Base-by-base conservation (phyloP, 768 basidiomycete species). In the Kwoniella heveanensis region DNA sequence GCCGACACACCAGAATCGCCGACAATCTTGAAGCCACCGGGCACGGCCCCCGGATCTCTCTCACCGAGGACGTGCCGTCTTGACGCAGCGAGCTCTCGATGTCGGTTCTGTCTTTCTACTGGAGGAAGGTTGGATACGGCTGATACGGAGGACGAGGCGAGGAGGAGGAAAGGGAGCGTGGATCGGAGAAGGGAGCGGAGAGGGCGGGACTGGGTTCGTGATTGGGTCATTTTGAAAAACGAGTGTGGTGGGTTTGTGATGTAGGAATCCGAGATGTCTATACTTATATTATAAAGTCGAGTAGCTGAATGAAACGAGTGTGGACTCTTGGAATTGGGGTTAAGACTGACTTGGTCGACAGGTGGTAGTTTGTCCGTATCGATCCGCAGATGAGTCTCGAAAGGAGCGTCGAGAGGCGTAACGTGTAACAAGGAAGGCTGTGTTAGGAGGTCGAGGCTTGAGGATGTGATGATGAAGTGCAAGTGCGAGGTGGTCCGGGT, bases 1-100 rank as follows among this genome's bases (percentile, higher is more conserved):
- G 75, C 78, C 9, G 73, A 76, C 1, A 79, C 77, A 52, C 75
- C 78, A 24, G 74, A 77, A 57, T 79, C 65, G 3, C 78, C 78
- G 39, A 79, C 75, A 25, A 68, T 61, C 60, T 73, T 56, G 54
- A 74, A 79, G 10, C 71, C 72, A 22, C 72, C 70, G 0, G 59
- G 60, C 9, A 62, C 62, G 0, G 60, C 62, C 3, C n/a, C 51
- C 2, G 61, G 21, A 39, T 61, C 65, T 44, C 56, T 32, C 13
- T 63, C 53, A 57, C 54, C 54, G n/a, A 62, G 44, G 6, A 59
- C 54, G 44, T 60, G 50, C 49, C 44, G 24, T 15, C 57, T 26
- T 22, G 22, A 24, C 4, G 50, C 9, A 19, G 60, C 64, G 15
- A 69, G 48, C 36, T 69, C 64, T 19, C 64, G 59, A 63, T 69